phyloP scores from a whole-genome alignment of 805 yeast genomes.

The Priceomyces medius region DNA sequence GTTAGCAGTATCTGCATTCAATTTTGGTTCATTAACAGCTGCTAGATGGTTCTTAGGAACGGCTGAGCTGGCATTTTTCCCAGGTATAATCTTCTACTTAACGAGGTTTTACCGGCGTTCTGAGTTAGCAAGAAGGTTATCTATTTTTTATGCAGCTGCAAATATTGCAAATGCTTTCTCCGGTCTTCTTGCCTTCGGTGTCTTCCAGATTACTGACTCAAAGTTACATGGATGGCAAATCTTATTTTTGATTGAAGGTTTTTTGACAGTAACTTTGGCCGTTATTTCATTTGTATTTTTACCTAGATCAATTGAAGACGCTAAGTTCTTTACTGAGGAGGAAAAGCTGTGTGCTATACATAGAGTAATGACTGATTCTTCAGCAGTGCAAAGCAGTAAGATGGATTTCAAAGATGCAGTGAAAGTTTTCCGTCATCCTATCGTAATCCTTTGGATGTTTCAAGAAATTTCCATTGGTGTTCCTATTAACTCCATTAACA shows the following conservation, averaged over 20 bases:
- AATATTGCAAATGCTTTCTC: conserved; percentile 37
- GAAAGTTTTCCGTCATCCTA: conserved; percentile 45
- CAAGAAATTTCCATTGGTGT: conserved; percentile 48
- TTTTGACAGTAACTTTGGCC: conserved; percentile 36
- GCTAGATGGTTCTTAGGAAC: conserved; percentile 40
- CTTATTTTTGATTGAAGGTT: conserved; percentile 47
- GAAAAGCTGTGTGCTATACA: conserved; percentile 37
- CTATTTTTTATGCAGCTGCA: conserved; percentile 37
- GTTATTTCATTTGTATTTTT: conserved; percentile 30
- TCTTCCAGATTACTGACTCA: conserved; percentile 38
- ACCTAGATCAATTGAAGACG: conserved; percentile 36
- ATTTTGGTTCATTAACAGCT: conserved; percentile 34
- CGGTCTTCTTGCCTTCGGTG: conserved; percentile 33
- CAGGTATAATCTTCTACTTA: conserved; percentile 38
- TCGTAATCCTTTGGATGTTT: conserved; percentile 44
- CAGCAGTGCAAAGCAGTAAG: conserved; percentile 36
- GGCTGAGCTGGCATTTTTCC: conserved; percentile 38
- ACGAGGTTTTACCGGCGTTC: conserved; percentile 37
- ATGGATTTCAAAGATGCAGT: conserved; percentile 41
- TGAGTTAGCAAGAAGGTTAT: conserved; percentile 35
- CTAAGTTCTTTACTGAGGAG: conserved; percentile 38
- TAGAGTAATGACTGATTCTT: conserved; percentile 46
- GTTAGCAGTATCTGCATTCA: conserved; percentile 37
- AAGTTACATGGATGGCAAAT: conserved; percentile 48
- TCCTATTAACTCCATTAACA: conserved; percentile 47